phyloP scores from a whole-genome alignment of 2,329 filamentous ascomycete genomes.

The Whalleya microplaca region DNA sequence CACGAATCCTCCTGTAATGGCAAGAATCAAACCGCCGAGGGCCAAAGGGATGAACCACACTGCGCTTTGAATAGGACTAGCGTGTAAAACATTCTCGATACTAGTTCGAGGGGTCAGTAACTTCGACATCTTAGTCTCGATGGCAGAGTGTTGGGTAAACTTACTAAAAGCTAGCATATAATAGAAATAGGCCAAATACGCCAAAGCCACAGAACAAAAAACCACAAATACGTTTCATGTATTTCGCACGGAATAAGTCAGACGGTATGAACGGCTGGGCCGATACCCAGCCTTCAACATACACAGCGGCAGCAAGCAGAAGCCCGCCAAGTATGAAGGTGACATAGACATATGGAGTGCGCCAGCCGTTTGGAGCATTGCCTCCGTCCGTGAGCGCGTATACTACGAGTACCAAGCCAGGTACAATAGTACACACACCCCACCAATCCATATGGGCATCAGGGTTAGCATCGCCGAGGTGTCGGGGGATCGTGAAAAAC shows the following conservation, averaged over 20 bases:
- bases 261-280: constrained; percentile 69
- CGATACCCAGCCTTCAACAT: constrained; percentile 74
- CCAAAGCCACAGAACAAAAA: constrained; percentile 71
- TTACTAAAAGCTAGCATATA: constrained; percentile 62
- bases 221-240: constrained; percentile 66
- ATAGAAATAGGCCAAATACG: constrained; percentile 67
- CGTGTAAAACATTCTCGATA: constrained; percentile 63
- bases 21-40: constrained; percentile 68
- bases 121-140: not conserved
- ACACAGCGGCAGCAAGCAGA: constrained; percentile 63
- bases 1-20: constrained; percentile 65
- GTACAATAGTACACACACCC: constrained; percentile 63
- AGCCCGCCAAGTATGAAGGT: constrained; percentile 66
- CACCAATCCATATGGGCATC: constrained; percentile 70
- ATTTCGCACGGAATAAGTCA: constrained; percentile 70
- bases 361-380: constrained; percentile 71
- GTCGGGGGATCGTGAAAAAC: constrained; percentile 34
- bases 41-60: constrained; percentile 72
- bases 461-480: constrained; percentile 33
- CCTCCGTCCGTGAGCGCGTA: constrained; percentile 76
- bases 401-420: constrained; percentile 70
- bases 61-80: constrained; percentile 64
- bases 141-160: constrained; percentile 3
- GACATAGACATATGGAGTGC: constrained; percentile 71
- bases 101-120: constrained; percentile 38